Percentiles rank a stretch among this genome's conserved stretches.
These are phyloP conservation scores for Clavaria fumosa DNA, from an alignment of 768 basidiomycete genomes.

Conservation along the genomic window DNA sequence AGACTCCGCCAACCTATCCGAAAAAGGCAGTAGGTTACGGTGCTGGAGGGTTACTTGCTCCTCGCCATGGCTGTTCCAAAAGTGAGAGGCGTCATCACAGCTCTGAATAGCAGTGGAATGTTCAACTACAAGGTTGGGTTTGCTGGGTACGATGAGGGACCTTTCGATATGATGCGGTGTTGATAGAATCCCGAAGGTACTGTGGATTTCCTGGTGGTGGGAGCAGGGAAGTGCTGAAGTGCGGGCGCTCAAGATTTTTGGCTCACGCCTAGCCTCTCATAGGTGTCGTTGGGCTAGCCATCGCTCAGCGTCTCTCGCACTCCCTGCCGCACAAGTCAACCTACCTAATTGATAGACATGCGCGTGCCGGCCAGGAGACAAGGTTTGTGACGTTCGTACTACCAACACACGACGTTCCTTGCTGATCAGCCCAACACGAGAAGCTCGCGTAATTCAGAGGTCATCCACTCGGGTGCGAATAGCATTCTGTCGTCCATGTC, in stretches of 20 bases:
- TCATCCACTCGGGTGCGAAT: conserved; percentile 68
- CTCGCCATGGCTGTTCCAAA: too few species aligned
- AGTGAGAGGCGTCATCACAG: conserved; percentile 38
- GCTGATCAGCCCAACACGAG: too few species aligned
- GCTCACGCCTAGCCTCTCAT: neutral
- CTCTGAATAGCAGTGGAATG: conserved; percentile 43
- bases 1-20: too few species aligned
- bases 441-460: conserved; percentile 89
- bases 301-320: conserved; percentile 59
- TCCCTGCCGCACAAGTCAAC: conserved; percentile 55
- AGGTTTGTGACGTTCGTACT: conserved; percentile 42
- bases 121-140: conserved; percentile 51
- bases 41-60: too few species aligned
- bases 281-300: conserved; percentile 79
- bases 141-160: too few species aligned
- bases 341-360: conserved; percentile 68
- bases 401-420: too few species aligned
- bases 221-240: conserved; percentile 41
- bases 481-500: neutral
- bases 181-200: conserved; percentile 45
- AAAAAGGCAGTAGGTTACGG: too few species aligned
- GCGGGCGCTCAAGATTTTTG: neutral
- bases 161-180: neutral
- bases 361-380: conserved; percentile 66
- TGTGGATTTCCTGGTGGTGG: conserved; percentile 78